A percentile compares a stretch with the other conserved stretches of the same genome.
phyloP scores from a whole-genome alignment of 768 basidiomycete genomes.

The Dacryopinax spathularia region DNA sequence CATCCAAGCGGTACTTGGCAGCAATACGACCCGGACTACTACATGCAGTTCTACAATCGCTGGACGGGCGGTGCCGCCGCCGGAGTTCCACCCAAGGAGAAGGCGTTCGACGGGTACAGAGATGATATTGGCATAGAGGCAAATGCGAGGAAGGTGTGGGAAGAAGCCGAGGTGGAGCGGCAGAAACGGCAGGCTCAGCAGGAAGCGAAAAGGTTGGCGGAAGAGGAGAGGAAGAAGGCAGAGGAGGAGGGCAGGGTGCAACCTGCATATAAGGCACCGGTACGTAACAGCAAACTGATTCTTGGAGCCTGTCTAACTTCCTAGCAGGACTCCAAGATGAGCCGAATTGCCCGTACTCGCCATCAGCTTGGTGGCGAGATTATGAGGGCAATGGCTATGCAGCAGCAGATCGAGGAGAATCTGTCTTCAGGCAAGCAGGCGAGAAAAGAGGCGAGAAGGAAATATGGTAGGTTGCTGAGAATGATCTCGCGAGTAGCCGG shows the following conservation, averaged over 20 bases:
- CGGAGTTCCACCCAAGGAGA: not conserved
- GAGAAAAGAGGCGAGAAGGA: not conserved
- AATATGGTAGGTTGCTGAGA: not conserved
- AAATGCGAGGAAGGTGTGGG: not conserved
- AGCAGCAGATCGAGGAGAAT: not conserved
- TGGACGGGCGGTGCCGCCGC: constrained; percentile 29
- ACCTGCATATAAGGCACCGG: not conserved
- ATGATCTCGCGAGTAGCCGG: not conserved
- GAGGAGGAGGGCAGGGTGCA: not conserved
- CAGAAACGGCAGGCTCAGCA: not conserved
- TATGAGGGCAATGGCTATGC: not conserved
- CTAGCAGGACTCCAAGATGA: not conserved
- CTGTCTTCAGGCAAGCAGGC: not conserved
- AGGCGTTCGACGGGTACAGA: not conserved
- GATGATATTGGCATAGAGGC: not conserved
- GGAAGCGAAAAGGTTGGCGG: not conserved
- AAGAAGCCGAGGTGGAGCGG: not conserved
- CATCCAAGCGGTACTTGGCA: constrained; percentile 70
- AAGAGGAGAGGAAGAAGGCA: not conserved
- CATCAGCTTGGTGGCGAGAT: not conserved
- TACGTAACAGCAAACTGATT: not conserved
- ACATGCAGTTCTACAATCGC: constrained; percentile 48
- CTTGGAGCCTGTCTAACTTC: too few species aligned
- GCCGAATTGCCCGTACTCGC: not conserved
- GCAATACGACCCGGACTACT: constrained; percentile 56